A percentile compares a stretch with the other conserved stretches of the same genome.
These are phyloP conservation scores for Ophiostoma quercus DNA, from an alignment of 2,329 filamentous ascomycete species.

Conservation along the genomic window DNA sequence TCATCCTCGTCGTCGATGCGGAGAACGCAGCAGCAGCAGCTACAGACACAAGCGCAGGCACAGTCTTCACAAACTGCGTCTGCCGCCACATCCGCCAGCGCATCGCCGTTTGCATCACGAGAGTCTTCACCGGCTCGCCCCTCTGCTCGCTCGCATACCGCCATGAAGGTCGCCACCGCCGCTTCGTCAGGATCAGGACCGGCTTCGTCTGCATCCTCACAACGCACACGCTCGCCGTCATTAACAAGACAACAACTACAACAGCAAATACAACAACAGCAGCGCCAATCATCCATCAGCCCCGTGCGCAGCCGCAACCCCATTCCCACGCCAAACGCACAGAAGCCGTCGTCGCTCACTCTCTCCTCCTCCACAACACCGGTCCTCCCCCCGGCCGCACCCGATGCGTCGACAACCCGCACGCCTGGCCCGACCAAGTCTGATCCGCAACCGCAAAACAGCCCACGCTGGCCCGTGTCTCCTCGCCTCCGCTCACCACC, in stretches of 20 bases:
- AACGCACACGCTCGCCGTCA: constrained; percentile 21
- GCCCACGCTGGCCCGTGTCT: constrained; percentile 69
- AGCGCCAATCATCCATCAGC: constrained; percentile 60
- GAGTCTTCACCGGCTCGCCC: constrained; percentile 47
- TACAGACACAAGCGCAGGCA: constrained; percentile 15
- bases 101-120: constrained; percentile 37
- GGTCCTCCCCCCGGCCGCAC: constrained; percentile 54
- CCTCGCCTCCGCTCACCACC: constrained; percentile 74
- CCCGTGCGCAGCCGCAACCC: constrained; percentile 52
- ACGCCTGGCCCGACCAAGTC: constrained; percentile 61
- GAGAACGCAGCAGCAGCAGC: constrained; percentile 27
- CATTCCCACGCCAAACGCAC: constrained; percentile 56
- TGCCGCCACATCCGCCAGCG: constrained; percentile 31
- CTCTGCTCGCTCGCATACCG: constrained; percentile 32
- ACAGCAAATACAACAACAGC: constrained; percentile 34
- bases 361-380: constrained; percentile 65
- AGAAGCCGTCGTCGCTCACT: constrained; percentile 54
- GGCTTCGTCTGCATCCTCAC: constrained; percentile 15
- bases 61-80: constrained; percentile 27
- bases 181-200: constrained; percentile 14
- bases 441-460: constrained; percentile 46
- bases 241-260: constrained; percentile 32
- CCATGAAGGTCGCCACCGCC: constrained; percentile 33
- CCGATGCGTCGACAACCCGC: constrained; percentile 55
- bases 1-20: constrained; percentile 29